phyloP scores from a whole-genome alignment of 352 stramenopile species.

The Phytophthora pseudosyringae region DNA sequence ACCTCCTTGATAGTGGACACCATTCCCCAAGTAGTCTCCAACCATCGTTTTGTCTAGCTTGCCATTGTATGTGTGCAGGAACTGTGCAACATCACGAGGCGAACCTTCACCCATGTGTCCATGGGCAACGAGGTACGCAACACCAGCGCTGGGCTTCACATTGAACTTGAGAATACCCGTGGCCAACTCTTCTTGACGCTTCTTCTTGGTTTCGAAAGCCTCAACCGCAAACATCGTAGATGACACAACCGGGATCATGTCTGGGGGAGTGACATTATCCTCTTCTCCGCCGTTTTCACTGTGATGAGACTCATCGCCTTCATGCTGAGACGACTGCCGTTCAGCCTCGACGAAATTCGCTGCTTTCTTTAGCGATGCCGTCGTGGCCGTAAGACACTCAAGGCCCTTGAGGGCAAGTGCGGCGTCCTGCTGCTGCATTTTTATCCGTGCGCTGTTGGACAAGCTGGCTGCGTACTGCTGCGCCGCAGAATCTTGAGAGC shows the following conservation, averaged over 20 bases:
- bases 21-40: constrained; percentile 97
- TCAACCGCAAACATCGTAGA: constrained; percentile 89
- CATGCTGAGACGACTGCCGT: constrained; percentile 44
- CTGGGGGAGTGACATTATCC: constrained; percentile 38
- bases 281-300: constrained; percentile 56
- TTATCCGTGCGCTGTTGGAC: constrained; percentile 64
- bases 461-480: constrained; percentile 62
- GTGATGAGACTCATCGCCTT: constrained; percentile 39
- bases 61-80: constrained; percentile 92
- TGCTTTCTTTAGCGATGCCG: constrained; percentile 93
- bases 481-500: constrained; percentile 49
- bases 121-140: constrained; percentile 92
- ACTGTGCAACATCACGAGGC: constrained; percentile 93
- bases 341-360: constrained; percentile 78
- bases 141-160: constrained; percentile 92
- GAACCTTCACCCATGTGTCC: constrained; percentile 93
- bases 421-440: constrained; percentile 76
- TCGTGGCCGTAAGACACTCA: constrained; percentile 94
- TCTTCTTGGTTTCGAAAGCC: constrained; percentile 97
- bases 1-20: constrained; percentile 95
- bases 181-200: constrained; percentile 96
- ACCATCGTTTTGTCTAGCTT: constrained; percentile 97
- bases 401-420: constrained; percentile 86
- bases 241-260: constrained; percentile 35
- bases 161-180: constrained; percentile 99